phyloP scores from a whole-genome alignment of 495 filamentous ascomycete species.

The Chaetomium fimeti region DNA sequence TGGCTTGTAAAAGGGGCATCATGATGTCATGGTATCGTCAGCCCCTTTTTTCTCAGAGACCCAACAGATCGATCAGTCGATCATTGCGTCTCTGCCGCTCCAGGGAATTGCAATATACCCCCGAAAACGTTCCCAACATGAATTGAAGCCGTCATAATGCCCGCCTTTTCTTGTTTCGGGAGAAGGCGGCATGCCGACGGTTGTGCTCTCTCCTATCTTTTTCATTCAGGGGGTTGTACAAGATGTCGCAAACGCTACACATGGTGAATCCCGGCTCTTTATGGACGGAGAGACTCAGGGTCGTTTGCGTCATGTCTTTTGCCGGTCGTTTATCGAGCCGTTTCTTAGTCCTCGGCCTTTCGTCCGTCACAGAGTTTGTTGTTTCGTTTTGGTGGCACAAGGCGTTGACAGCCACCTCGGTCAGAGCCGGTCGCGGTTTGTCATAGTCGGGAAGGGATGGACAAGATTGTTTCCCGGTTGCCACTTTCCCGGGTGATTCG shows the following conservation, averaged over 20 bases:
- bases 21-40: constrained; percentile 15
- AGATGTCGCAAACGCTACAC: constrained; percentile 46
- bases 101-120: too few relatives aligned
- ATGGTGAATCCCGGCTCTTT: constrained; percentile 42
- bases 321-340: constrained; percentile 23
- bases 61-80: background rate
- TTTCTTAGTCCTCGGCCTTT: background rate
- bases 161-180: constrained; percentile 17
- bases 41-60: background rate
- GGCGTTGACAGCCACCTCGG: constrained; percentile 4
- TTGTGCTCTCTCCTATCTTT: constrained; percentile 47
- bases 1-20: background rate
- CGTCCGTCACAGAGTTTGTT: background rate
- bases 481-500: background rate
- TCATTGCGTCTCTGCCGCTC: background rate
- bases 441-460: background rate
- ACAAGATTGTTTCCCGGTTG: background rate
- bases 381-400: background rate
- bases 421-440: background rate
- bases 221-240: constrained; percentile 50
- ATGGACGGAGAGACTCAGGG: constrained; percentile 40
- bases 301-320: constrained; percentile 44
- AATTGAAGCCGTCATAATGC: background rate
- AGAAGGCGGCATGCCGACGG: constrained; percentile 37
- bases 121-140: background rate